These are phyloP conservation scores for Pichia norvegensis DNA, from an alignment of 1,139 yeast species.

Conservation along the genomic window DNA sequence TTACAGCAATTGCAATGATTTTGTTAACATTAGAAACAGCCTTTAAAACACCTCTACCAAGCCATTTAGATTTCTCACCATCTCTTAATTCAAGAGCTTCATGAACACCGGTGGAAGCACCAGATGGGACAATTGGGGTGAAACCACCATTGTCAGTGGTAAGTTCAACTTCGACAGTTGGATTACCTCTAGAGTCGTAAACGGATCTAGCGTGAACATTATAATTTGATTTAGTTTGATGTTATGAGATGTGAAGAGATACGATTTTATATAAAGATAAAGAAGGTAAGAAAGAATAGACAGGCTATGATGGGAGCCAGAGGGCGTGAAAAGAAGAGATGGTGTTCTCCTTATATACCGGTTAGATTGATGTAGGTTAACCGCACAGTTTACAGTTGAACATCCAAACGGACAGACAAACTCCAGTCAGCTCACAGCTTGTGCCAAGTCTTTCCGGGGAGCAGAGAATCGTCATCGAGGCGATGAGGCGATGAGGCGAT, in stretches of 20 bases:
- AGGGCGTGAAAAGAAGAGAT: no score
- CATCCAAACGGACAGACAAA: no score
- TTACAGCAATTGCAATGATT: conserved; percentile 79
- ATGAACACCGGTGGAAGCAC: conserved; percentile 93
- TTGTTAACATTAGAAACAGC: conserved; percentile 90
- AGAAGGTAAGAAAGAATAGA: background rate
- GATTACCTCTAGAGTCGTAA: conserved; percentile 98
- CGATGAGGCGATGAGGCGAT: no score
- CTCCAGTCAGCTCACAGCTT: no score
- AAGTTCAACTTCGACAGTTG: conserved; percentile 92
- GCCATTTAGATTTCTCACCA: conserved; percentile 88
- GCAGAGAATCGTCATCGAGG: no score
- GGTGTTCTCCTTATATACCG: background rate
- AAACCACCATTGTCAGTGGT: conserved; percentile 79
- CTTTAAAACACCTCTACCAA: conserved; percentile 89
- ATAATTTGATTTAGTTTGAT: background rate
- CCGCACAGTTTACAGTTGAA: no score
- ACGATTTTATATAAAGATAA: no score
- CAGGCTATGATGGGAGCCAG: background rate
- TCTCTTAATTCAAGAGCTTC: conserved; percentile 96
- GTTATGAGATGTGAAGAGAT: no score
- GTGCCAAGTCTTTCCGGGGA: no score
- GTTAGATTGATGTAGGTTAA: background rate
- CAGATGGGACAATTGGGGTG: conserved; percentile 94
- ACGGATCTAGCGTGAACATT: conserved; percentile 71